Conservation (phyloP, 805 yeast genomes). For the Komagataella phaffii region DNA sequence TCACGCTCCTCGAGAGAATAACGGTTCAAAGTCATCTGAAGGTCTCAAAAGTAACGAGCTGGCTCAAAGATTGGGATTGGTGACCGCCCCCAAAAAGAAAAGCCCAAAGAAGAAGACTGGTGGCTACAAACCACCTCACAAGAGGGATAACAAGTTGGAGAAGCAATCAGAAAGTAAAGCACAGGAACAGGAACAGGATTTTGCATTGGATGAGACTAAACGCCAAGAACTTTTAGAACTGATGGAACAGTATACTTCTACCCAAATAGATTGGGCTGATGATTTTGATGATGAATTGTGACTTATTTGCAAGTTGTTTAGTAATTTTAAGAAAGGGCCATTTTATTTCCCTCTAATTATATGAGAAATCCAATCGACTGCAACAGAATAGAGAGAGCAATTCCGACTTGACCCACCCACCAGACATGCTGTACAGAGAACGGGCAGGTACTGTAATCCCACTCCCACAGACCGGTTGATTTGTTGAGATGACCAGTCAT, state of each 20-base stretch:
- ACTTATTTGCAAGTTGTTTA: not conserved
- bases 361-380: slow-evolving; percentile 14
- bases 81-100: not conserved
- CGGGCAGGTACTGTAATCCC: slow-evolving; percentile 62
- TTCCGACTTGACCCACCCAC: slow-evolving; percentile 74
- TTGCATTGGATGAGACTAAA: not conserved
- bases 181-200: not conserved
- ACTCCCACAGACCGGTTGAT: slow-evolving; percentile 37
- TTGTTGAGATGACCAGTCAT: slow-evolving; percentile 58
- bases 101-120: not conserved
- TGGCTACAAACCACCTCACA: not conserved
- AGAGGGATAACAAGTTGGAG: not conserved
- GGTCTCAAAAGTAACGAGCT: not conserved
- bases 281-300: not conserved
- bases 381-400: slow-evolving; percentile 25
- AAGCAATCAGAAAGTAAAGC: not conserved
- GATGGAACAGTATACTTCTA: not conserved
- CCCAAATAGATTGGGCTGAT: not conserved
- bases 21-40: not conserved
- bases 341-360: not conserved
- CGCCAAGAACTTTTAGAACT: not conserved
- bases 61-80: not conserved
- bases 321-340: not conserved
- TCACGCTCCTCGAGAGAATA: not conserved
- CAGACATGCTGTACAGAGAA: slow-evolving; percentile 84